Base-by-base conservation (phyloP, 257 asterid species). In the Solanum commersonii region DNA sequence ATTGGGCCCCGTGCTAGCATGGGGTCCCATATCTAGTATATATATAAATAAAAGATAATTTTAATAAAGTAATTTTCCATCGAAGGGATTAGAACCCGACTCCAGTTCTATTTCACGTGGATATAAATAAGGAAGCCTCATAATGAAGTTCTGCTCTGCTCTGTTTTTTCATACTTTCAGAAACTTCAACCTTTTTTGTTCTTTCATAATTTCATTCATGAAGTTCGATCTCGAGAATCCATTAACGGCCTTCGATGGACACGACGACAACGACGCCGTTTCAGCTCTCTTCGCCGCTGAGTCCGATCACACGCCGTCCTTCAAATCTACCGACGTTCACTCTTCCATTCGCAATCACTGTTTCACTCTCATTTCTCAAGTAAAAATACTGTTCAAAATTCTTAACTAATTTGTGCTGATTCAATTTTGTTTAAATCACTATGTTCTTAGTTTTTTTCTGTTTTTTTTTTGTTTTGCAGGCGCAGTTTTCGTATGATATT, bases 191-290 rank as follows among this genome's bases (percentile, higher is more conserved):
- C 9, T 20, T 71, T 29, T 31, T 10, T 52, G 60, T 52, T 22
- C 10, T 20, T 59, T 23, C 78, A 15, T 6, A 9, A 1, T 10
- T 67, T 25, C 34, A 70, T 70, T 16, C n/a, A 71, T 93, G 96
- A 92, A 91, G 77, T 87, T 90, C 78, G 91, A 91, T 87, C 90
- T 94, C 42, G 91, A 90, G 89, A 91, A 92, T 89, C 96, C 93
- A 52, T 84, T 92, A 46, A 90, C 91, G 87, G 76, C 73, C 29
- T 56, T 65, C 90, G 88, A 90, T 4, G 92, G 88, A 65, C 29
- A 65, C 16, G 88, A 78, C 22, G 84, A 85, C 8, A 52, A 88
- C 93, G 92, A 88, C 88, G 88, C 4, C 90, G 91, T 93, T 89
- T 74, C 89, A 31, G 86, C 92, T 67, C 94, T 93, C 91, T 93